Conservation (phyloP, 2,329 filamentous ascomycete species). For the Pyrenochaeta sp. region DNA sequence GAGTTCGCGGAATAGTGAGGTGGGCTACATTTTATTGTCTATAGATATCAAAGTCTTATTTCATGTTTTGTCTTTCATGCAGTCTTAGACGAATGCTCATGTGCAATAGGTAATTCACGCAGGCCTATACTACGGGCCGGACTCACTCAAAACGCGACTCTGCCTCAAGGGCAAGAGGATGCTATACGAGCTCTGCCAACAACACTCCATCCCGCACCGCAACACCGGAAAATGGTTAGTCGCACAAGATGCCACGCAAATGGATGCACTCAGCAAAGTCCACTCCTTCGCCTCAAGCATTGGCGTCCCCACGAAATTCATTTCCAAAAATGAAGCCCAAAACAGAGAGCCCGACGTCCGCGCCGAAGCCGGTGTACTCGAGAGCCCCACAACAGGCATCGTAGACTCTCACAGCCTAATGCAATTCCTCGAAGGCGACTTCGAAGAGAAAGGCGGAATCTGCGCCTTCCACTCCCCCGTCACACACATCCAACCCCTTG, state of each 20-base stretch:
- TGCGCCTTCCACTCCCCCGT: constrained; percentile 75
- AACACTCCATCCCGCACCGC: constrained; percentile 72
- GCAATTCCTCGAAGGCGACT: constrained; percentile 77
- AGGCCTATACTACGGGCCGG: constrained; percentile 85
- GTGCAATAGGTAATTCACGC: constrained; percentile 81
- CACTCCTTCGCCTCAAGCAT: constrained; percentile 63
- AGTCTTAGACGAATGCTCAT: constrained; percentile 1
- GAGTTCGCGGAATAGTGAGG: constrained; percentile 88
- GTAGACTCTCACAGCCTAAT: constrained; percentile 88
- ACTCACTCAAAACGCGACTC: constrained; percentile 80
- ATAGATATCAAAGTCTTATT: too few relatives aligned
- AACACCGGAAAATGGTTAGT: constrained; percentile 95
- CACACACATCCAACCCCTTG: constrained; percentile 63
- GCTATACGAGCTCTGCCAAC: constrained; percentile 79
- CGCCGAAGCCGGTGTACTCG: constrained; percentile 77
- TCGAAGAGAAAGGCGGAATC: constrained; percentile 79
- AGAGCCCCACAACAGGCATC: constrained; percentile 87
- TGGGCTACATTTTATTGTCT: constrained; percentile 34
- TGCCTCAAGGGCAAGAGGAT: constrained; percentile 80
- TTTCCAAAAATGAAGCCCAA: constrained; percentile 69
- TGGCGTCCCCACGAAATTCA: constrained; percentile 75
- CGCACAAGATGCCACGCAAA: constrained; percentile 78
- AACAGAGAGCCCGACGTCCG: constrained; percentile 77
- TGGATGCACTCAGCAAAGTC: constrained; percentile 66
- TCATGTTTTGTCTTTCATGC: too few relatives aligned